phyloP scores from a whole-genome alignment of 345 rosid genomes.

The Rhizophora mangle region DNA sequence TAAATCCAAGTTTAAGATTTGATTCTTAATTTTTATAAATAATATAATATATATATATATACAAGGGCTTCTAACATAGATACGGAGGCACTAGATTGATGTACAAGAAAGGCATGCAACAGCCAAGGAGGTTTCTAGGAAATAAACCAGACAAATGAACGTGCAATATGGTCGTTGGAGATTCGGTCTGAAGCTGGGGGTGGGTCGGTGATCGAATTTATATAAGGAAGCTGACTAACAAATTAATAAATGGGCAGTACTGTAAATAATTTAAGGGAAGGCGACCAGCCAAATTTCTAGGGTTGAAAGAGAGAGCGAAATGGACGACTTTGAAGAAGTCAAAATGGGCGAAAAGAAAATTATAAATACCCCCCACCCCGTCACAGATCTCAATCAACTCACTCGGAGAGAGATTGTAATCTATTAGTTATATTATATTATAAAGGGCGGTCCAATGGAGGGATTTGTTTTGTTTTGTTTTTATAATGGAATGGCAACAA shows the following conservation, averaged over 20 bases:
- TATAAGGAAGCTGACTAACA: neutral
- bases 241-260: neutral
- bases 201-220: slow-evolving; percentile 5
- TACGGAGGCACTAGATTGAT: neutral
- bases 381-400: neutral
- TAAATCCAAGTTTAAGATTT: too few relatives aligned
- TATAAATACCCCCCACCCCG: neutral
- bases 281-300: slow-evolving; percentile 16
- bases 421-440: slow-evolving; percentile 3
- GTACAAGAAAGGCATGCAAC: neutral
- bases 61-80: neutral
- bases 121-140: neutral
- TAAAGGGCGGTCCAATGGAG: slow-evolving; percentile 18
- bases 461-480: too few relatives aligned
- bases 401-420: slow-evolving; percentile 12
- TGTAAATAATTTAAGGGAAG: slow-evolving; percentile 9
- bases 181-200: slow-evolving; percentile 24
- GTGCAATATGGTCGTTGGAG: slow-evolving; percentile 16
- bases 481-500: neutral
- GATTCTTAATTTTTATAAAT: too few relatives aligned
- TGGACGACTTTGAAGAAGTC: slow-evolving; percentile 27
- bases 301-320: neutral
- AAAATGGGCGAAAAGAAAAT: slow-evolving; percentile 10
- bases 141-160: neutral
- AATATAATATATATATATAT: too few relatives aligned